Evolutionary conservation across 345 rosid species (phyloP).

Genomic region (Bruguiera sexangula): DNA sequence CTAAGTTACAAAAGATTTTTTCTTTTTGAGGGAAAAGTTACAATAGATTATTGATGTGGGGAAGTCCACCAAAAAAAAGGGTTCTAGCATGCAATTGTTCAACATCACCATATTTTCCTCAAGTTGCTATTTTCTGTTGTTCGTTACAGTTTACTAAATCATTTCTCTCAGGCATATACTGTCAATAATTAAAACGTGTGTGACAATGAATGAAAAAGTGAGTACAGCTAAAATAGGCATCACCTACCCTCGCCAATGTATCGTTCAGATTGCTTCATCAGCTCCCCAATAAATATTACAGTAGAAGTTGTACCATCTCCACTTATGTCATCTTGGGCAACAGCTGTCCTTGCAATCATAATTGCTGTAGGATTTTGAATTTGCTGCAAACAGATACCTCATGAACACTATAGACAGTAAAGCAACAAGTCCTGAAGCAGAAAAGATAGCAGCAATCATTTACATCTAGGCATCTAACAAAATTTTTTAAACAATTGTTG

Average conservation of each 20-base stretch:
- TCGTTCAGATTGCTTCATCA: slow-evolving; percentile 96
- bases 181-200: neutral
- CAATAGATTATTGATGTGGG: no score
- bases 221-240: neutral
- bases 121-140: no score
- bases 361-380: slow-evolving; percentile 98
- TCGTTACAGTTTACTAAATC: no score
- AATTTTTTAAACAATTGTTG: no score
- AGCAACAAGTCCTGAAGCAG: neutral
- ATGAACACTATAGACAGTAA: no score
- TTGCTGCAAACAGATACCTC: slow-evolving; percentile 55
- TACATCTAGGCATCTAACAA: no score
- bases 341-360: slow-evolving; percentile 98
- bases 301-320: slow-evolving; percentile 98
- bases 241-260: slow-evolving; percentile 86
- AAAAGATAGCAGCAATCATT: neutral
- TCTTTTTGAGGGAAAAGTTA: no score
- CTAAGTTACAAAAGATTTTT: no score
- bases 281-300: slow-evolving; percentile 93
- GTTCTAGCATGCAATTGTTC: no score
- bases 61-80: no score
- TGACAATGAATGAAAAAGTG: neutral
- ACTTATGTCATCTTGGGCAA: slow-evolving; percentile 95
- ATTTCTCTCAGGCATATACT: no score
- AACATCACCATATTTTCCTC: no score